Evolutionary conservation across 2,329 filamentous ascomycete genomes (phyloP).

Genomic region (Xylaria sp.): DNA sequence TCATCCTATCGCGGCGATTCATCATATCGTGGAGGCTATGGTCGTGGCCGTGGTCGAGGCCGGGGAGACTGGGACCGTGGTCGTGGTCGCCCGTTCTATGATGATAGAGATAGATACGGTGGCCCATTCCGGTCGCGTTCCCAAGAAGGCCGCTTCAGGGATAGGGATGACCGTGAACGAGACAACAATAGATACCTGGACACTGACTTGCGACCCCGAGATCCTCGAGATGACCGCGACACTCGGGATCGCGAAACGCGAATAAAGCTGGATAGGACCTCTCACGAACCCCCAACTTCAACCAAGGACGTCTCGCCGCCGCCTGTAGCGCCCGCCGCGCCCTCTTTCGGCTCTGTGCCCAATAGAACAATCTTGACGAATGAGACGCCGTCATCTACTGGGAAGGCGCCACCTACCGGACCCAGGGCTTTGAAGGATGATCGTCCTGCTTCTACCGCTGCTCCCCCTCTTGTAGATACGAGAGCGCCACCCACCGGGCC

Average conservation of each 20-base stretch:
- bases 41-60: slow-evolving; percentile 59
- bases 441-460: slow-evolving; percentile 52
- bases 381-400: slow-evolving; percentile 46
- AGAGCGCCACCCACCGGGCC: slow-evolving; percentile 49
- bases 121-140: slow-evolving; percentile 65
- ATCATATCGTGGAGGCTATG: slow-evolving; percentile 60
- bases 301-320: slow-evolving; percentile 62
- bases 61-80: slow-evolving; percentile 56
- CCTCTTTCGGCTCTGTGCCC: slow-evolving; percentile 62
- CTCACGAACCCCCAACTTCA: slow-evolving; percentile 55
- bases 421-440: slow-evolving; percentile 59
- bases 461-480: slow-evolving; percentile 46
- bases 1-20: slow-evolving; percentile 57
- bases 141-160: slow-evolving; percentile 66
- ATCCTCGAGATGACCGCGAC: slow-evolving; percentile 60
- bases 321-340: slow-evolving; percentile 62
- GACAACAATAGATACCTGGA: slow-evolving; percentile 45
- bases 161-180: slow-evolving; percentile 50
- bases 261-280: slow-evolving; percentile 57
- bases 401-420: slow-evolving; percentile 60
- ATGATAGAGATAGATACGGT: slow-evolving; percentile 62
- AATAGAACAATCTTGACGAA: slow-evolving; percentile 49
- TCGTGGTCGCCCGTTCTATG: slow-evolving; percentile 59
- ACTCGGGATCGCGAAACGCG: slow-evolving; percentile 45
- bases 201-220: slow-evolving; percentile 47